phyloP scores from a whole-genome alignment of 2,329 filamentous ascomycete species.

The Ceratocystis alfenasii region DNA sequence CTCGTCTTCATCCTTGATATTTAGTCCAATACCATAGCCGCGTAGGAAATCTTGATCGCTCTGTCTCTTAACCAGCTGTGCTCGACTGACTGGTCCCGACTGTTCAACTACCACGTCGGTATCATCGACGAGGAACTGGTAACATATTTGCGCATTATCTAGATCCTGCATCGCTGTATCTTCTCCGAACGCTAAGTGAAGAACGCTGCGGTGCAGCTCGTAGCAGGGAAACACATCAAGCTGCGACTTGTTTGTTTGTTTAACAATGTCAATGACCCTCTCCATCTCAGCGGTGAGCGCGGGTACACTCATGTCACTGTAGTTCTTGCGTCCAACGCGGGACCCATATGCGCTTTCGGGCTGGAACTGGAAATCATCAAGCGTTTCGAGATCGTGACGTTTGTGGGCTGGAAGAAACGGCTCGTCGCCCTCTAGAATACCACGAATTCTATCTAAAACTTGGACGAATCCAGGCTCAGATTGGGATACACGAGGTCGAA shows the following conservation, averaged over 20 bases:
- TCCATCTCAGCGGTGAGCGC: slow-evolving; percentile 6
- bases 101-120: background rate
- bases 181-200: slow-evolving; percentile 4
- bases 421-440: slow-evolving; percentile 17
- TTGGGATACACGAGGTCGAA: slow-evolving; percentile 9
- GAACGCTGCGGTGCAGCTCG: slow-evolving; percentile 13
- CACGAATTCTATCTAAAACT: slow-evolving; percentile 17
- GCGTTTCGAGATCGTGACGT: slow-evolving; percentile 15
- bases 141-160: slow-evolving; percentile 18
- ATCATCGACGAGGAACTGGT: slow-evolving; percentile 19
- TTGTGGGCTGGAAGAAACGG: slow-evolving; percentile 16
- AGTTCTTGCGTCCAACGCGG: background rate
- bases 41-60: slow-evolving; percentile 15
- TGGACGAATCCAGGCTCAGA: slow-evolving; percentile 9
- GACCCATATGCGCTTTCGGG: slow-evolving; percentile 15
- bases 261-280: slow-evolving; percentile 8
- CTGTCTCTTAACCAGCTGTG: slow-evolving; percentile 7
- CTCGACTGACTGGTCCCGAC: background rate
- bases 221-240: background rate
- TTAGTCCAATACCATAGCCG: slow-evolving; percentile 16
- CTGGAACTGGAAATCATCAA: slow-evolving; percentile 20
- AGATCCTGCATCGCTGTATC: slow-evolving; percentile 14
- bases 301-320: slow-evolving; percentile 1
- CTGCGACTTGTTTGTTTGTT: slow-evolving; percentile 15
- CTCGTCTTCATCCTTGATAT: background rate